Percentiles rank a stretch among this genome's conserved stretches.
Evolutionary conservation across 2,329 filamentous ascomycete species (phyloP).

Genomic region (Penicillium palitans): DNA sequence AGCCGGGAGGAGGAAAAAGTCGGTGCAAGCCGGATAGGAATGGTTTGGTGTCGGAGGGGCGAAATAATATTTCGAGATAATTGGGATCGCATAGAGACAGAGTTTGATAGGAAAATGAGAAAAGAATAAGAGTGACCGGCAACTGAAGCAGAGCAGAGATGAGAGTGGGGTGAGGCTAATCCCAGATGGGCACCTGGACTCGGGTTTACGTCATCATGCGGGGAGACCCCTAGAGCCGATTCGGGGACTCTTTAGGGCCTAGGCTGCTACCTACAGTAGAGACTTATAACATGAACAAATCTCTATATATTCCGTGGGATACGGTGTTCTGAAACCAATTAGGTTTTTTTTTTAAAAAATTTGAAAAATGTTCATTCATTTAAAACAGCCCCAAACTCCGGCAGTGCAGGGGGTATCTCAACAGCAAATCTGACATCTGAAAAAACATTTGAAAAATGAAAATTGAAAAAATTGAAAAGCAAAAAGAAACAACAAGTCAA

Average conservation of each 20-base stretch:
- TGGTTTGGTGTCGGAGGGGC: slow-evolving; percentile 21
- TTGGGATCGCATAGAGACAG: slow-evolving; percentile 31
- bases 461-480: background rate
- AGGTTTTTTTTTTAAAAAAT: background rate
- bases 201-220: slow-evolving; percentile 35
- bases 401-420: slow-evolving; percentile 11
- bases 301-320: background rate
- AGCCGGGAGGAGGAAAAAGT: slow-evolving; percentile 26
- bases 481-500: background rate
- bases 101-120: background rate
- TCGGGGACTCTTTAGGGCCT: slow-evolving; percentile 1
- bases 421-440: background rate
- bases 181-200: slow-evolving; percentile 1
- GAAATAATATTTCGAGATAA: slow-evolving; percentile 22
- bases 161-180: slow-evolving; percentile 8
- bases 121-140: background rate
- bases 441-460: background rate
- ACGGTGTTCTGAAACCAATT: background rate
- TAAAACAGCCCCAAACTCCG: slow-evolving; percentile 5
- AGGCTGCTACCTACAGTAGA: background rate
- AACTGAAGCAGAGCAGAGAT: background rate
- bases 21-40: slow-evolving; percentile 21
- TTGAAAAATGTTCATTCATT: background rate
- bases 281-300: background rate
- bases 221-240: slow-evolving; percentile 14